Conservation (phyloP, 257 asterid genomes). For the Primulina eburnea region DNA sequence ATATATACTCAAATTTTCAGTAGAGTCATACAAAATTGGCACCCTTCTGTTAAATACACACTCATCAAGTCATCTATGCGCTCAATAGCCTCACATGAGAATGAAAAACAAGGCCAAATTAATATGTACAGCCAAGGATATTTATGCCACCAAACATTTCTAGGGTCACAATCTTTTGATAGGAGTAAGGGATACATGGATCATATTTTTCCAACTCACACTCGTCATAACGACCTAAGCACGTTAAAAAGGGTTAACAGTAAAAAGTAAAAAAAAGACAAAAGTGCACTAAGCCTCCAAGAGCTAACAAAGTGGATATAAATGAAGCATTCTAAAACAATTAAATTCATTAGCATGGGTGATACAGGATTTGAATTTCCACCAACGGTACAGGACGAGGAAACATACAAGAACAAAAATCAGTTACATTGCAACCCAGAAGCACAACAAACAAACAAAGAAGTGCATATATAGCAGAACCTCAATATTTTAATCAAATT, state of each 20-base stretch:
- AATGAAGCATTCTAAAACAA: background rate
- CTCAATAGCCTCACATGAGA: background rate
- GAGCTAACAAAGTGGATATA: background rate
- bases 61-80: background rate
- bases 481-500: background rate
- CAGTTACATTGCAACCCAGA: background rate
- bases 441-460: constrained; percentile 5
- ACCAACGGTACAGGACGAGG: background rate
- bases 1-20: constrained; percentile 7
- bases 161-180: background rate
- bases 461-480: background rate
- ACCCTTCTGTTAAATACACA: constrained; percentile 1
- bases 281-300: background rate
- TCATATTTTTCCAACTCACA: background rate
- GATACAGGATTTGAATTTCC: background rate
- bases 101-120: background rate
- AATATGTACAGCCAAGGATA: background rate
- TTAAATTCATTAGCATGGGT: background rate
- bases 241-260: background rate
- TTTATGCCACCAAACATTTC: background rate
- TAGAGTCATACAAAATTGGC: background rate
- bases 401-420: background rate
- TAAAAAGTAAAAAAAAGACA: background rate
- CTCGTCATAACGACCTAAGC: background rate
- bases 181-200: background rate